Percentiles rank a stretch among this genome's conserved stretches.
phyloP scores from a whole-genome alignment of 1,284 basidiomycete genomes.

The Rhodotorula sp. region DNA sequence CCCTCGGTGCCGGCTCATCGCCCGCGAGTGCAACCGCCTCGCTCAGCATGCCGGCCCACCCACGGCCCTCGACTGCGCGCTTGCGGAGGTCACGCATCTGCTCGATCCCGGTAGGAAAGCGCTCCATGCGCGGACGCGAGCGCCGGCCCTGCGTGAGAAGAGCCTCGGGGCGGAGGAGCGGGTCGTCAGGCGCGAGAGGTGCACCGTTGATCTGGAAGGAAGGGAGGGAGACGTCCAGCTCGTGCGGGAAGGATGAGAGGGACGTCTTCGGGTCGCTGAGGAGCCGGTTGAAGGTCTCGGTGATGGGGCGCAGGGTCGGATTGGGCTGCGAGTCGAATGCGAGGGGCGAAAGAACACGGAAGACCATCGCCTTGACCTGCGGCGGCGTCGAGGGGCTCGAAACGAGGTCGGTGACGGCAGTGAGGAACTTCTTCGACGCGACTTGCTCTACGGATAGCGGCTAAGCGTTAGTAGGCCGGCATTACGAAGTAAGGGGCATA shows the following conservation, averaged over 20 bases:
- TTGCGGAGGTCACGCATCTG: slow-evolving; percentile 33
- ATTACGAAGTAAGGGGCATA: too few relatives aligned
- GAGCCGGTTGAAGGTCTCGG: slow-evolving; percentile 34
- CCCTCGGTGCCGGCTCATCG: not conserved
- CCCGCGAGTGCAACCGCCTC: slow-evolving; percentile 31
- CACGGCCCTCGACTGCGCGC: slow-evolving; percentile 30
- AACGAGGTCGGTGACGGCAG: slow-evolving; percentile 30
- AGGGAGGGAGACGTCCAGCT: slow-evolving; percentile 6
- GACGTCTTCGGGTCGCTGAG: slow-evolving; percentile 29
- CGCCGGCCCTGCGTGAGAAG: slow-evolving; percentile 8
- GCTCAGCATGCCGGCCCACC: slow-evolving; percentile 39
- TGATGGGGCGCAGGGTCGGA: slow-evolving; percentile 32
- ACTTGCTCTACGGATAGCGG: slow-evolving; percentile 43
- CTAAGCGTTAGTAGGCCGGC: too few relatives aligned
- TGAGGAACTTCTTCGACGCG: slow-evolving; percentile 43
- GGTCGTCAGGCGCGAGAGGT: slow-evolving; percentile 20
- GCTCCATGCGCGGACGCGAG: not conserved
- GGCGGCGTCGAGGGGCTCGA: slow-evolving; percentile 33
- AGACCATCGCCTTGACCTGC: slow-evolving; percentile 38
- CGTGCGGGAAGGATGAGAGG: slow-evolving; percentile 12
- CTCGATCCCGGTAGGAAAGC: slow-evolving; percentile 9
- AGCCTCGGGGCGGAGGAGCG: slow-evolving; percentile 17
- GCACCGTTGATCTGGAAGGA: slow-evolving; percentile 9
- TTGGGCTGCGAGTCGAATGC: slow-evolving; percentile 41
- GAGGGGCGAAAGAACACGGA: slow-evolving; percentile 36